These are phyloP conservation scores for Plasmodium malariae DNA, from an alignment of 169 alveolate species.

Conservation along the genomic window DNA sequence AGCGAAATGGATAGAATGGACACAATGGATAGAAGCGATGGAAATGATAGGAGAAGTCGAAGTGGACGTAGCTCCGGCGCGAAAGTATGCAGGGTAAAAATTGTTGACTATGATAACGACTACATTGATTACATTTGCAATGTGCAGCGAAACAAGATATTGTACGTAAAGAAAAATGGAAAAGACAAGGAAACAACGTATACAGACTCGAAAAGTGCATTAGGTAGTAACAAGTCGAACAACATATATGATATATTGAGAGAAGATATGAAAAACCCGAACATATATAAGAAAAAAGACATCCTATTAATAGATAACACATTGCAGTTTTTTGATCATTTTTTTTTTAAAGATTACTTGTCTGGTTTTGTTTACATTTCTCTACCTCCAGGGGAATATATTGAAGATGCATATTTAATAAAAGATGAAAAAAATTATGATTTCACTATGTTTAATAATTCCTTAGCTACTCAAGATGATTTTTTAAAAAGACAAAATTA, in stretches of 20 bases:
- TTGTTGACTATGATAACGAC: slow-evolving; percentile 49
- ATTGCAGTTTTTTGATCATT: slow-evolving; percentile 63
- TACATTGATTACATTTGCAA: slow-evolving; percentile 64
- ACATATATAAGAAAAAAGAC: slow-evolving; percentile 26
- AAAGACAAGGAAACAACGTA: neutral
- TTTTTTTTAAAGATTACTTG: slow-evolving; percentile 77
- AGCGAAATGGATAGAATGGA: neutral
- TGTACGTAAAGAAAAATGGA: slow-evolving; percentile 8
- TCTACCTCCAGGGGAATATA: slow-evolving; percentile 79
- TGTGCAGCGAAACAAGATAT: slow-evolving; percentile 36
- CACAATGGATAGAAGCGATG: neutral
- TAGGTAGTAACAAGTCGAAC: neutral
- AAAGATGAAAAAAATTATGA: slow-evolving; percentile 77
- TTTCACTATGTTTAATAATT: slow-evolving; percentile 52
- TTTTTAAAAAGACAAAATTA: slow-evolving; percentile 52
- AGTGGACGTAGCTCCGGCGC: neutral
- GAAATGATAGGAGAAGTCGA: neutral
- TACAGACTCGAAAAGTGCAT: neutral
- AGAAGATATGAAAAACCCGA: slow-evolving; percentile 31
- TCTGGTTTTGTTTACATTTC: slow-evolving; percentile 76
- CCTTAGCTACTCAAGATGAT: slow-evolving; percentile 68
- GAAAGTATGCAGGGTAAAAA: slow-evolving; percentile 34
- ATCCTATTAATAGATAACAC: slow-evolving; percentile 46
- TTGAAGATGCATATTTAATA: slow-evolving; percentile 64
- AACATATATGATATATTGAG: slow-evolving; percentile 17